Base-by-base conservation (phyloP, 176 grass and related monocot species). In the Juncus effusus region DNA sequence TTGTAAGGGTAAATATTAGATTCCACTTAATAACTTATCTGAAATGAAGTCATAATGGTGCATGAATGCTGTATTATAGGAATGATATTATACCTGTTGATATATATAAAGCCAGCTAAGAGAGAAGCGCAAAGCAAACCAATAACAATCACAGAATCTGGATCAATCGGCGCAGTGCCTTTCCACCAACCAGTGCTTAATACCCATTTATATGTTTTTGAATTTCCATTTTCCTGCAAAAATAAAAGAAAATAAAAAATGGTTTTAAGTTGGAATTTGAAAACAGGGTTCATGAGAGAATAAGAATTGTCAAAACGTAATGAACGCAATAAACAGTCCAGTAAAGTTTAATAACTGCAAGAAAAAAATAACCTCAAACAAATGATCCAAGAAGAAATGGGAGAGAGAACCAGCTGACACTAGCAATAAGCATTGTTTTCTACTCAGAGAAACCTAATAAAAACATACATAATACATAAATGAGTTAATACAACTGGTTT, bases 341-440 rank as follows among this genome's bases (percentile, higher is more conserved):
- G 19, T 28, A 28, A 28, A 28, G 19, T 28, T 28, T 28, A 28
- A 28, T 28, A 28, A 28, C 19, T 28, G 19, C 19, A 28, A 28
- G 19, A 1, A 47, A 9, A 9, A 47, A 54, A 60, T 80, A 49
- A 95, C 90, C 87, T 91, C 92, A 62, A 91, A 91, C 64, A 96
- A 83, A 62, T 96, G 92, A 63, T 96, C 92, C 79, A 96, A 76
- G 76, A 96, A 96, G 77, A 96, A 96, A 59, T 96, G 91, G 35
- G 87, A 96, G 3, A 96, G 79, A n/a, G 84, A 96, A 49, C 87
- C 91, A 3, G 87, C 91, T 3, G 77, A 74, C n/a, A 96, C 59
- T 38, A 96, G 79, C n/a, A 81, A 79, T 78, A 96, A 88, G 39
- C 91, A 88, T 63, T 96, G 87, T 51, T 53, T 67, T 54, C 66